These are phyloP conservation scores for Lepidium aucheri DNA, from an alignment of 345 rosid species.

Conservation along the genomic window DNA sequence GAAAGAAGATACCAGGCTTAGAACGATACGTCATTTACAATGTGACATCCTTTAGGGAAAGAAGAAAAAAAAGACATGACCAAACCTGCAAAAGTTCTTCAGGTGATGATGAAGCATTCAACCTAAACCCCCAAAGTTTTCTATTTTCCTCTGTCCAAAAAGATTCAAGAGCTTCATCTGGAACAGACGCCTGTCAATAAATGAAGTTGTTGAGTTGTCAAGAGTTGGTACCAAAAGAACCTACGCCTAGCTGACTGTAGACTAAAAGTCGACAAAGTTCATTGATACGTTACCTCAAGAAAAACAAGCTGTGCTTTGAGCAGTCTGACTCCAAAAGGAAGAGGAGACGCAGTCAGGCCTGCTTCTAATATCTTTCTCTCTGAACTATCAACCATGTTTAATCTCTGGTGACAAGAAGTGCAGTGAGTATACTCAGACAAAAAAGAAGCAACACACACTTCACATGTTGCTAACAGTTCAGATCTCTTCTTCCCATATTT, in stretches of 20 bases:
- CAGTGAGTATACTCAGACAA: constrained; percentile 52
- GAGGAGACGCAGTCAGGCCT: constrained; percentile 33
- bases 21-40: background rate
- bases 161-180: constrained; percentile 69
- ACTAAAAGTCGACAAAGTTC: background rate
- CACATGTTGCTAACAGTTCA: constrained; percentile 57
- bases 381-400: constrained; percentile 32
- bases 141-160: constrained; percentile 59
- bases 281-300: constrained; percentile 54
- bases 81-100: constrained; percentile 74
- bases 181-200: constrained; percentile 55
- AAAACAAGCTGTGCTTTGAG: constrained; percentile 55
- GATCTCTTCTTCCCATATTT: constrained; percentile 56
- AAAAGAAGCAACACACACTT: constrained; percentile 47
- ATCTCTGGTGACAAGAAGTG: constrained; percentile 57
- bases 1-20: background rate
- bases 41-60: background rate
- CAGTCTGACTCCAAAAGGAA: constrained; percentile 68
- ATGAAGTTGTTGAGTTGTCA: background rate
- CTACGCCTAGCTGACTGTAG: background rate
- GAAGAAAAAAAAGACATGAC: background rate
- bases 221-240: background rate
- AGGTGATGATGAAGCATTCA: constrained; percentile 48
- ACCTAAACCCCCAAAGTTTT: constrained; percentile 50
- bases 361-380: constrained; percentile 32